phyloP scores from a whole-genome alignment of 371 early-diverging fungal species.

The Mortierella sp. region DNA sequence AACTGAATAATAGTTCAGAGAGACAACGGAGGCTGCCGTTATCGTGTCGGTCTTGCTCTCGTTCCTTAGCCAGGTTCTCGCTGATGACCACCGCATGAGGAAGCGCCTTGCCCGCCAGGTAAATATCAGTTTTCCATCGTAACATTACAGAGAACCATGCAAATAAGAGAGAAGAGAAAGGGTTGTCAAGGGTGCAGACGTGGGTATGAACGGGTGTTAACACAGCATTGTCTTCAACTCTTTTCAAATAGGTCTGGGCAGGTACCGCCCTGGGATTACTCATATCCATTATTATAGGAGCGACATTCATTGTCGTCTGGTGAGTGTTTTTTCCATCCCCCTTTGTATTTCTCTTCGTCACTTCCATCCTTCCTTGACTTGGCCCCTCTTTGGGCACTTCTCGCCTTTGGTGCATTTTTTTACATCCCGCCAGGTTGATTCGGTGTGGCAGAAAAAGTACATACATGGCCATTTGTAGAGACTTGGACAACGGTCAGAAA shows the following conservation, averaged over 20 bases:
- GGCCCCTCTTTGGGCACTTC: background rate
- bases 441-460: background rate
- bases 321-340: slow-evolving; percentile 15
- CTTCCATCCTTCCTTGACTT: background rate
- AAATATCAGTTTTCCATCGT: background rate
- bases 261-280: slow-evolving; percentile 31
- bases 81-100: slow-evolving; percentile 22
- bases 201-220: no score
- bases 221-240: background rate
- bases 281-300: slow-evolving; percentile 51
- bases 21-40: slow-evolving; percentile 87
- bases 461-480: background rate
- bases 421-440: background rate
- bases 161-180: no score
- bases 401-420: background rate
- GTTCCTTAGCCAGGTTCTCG: slow-evolving; percentile 68
- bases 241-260: slow-evolving; percentile 37
- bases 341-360: background rate
- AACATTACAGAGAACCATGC: no score
- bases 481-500: background rate
- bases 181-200: no score
- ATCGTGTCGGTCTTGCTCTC: slow-evolving; percentile 86
- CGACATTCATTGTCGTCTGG: slow-evolving; percentile 49
- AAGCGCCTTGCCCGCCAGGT: slow-evolving; percentile 40
- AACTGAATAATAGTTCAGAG: slow-evolving; percentile 65